Conservation (phyloP, 352 stramenopile species). For the Phytophthora ramorum region DNA sequence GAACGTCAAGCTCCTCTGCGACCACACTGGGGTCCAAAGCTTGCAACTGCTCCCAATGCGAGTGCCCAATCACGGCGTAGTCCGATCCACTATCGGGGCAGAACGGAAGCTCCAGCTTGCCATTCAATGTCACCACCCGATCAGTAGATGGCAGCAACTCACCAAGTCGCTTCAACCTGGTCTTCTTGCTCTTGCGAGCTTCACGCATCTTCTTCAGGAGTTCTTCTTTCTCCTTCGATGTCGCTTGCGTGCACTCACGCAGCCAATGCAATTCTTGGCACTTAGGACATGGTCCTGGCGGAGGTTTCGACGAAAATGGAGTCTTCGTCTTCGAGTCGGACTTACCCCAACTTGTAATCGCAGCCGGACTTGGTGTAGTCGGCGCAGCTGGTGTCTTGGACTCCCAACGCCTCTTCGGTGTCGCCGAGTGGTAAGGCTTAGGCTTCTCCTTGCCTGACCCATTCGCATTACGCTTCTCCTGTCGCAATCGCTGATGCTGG, state of each 20-base stretch:
- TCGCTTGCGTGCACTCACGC: background rate
- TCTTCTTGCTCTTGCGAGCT: background rate
- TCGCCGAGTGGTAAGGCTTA: background rate
- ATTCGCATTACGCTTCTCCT: background rate
- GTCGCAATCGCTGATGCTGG: background rate
- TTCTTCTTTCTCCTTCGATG: background rate
- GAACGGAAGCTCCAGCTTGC: constrained; percentile 4
- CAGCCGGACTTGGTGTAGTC: background rate
- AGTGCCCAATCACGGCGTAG: background rate
- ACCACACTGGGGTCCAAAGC: background rate
- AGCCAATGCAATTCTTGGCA: background rate
- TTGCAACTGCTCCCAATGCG: background rate
- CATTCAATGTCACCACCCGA: constrained; percentile 4
- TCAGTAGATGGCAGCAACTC: constrained; percentile 3
- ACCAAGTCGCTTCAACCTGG: constrained; percentile 5
- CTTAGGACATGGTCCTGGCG: background rate
- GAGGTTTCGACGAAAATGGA: background rate
- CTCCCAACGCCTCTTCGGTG: background rate
- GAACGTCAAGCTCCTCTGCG: background rate
- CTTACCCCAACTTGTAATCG: no score
- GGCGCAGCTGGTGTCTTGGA: background rate
- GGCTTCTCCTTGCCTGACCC: background rate
- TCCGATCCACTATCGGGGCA: constrained; percentile 15
- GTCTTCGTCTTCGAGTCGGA: background rate
- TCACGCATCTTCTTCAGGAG: background rate